Evolutionary conservation across 441 rosid species (phyloP), one percentile per base, ranked within the genome.

Genomic region (Isatis lusitanica): DNA sequence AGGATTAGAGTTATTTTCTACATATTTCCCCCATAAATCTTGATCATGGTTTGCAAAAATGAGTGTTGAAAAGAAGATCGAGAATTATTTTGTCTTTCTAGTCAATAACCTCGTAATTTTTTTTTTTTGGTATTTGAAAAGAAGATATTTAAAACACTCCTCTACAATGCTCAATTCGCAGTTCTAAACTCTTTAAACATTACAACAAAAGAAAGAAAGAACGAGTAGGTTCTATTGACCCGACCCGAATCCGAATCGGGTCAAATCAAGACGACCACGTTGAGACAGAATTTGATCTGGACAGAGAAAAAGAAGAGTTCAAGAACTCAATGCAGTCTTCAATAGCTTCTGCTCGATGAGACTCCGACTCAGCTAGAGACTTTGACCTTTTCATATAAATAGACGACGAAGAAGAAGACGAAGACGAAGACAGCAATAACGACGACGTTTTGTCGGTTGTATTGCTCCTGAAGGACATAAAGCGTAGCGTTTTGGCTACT

Each of bases 261-360:
- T 36, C 31, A 48, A 58, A 40, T 81, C 83, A 82, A 64, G 85
- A 80, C 77, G 92, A 83, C 78, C 82, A 79, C 6, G 85, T 21
- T 0, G 97, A 91, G 75, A 83, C 89, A 8, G 92, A 87, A 74
- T 96, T 87, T 44, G 84, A 88, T 86, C 89, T 74, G 21, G 93
- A 86, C 21, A 94, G 77, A 9, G 96, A 87, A 79, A 90, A 89
- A 66, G 94, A 92, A 80, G 96, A 89, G 66, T 94, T 94, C 65
- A 94, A 83, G 88, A 92, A 94, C 84, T 89, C 88, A 60, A 94
- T 94, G 80, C 98, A 94, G 52, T 94, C 99, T 77, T 91, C 92
- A 9, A 94, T 81, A 30, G 93, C 99, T 83, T 94, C 96, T 52
- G 92, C 96, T 79, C 93, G 58, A 31, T 90, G 99, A 11, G 94